Base-by-base conservation (phyloP, 1,284 basidiomycete genomes). In the Cystobasidiaceae sp. region DNA sequence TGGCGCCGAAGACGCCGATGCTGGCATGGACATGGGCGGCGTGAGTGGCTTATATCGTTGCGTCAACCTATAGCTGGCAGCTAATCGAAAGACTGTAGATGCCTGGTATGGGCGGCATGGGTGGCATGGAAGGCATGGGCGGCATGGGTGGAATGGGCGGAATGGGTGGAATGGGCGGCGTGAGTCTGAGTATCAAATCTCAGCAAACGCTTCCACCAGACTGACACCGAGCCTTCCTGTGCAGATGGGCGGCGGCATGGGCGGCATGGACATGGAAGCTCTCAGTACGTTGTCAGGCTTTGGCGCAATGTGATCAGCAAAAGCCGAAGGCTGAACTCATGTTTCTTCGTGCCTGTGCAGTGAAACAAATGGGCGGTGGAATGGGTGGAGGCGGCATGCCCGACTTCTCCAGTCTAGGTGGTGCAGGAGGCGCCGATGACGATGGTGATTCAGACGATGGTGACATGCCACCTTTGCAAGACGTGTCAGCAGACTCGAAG, bases 371-470 rank as follows among this genome's bases (percentile, higher is more conserved):
- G 61, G 61, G 61, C 39, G 71, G 70, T 27, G 66, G 66, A 21
- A n/a, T n/a, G n/a, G 70, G 62, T 44, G 68, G 49, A 11, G 71
- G 66, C 39, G 72, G 71, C 41, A 67, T 69, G 64, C 69, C 69
- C 25, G 71, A 71, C 57, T 56, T 73, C 23, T 56, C 62, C 62
- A 15, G 69, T 34, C 65, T 69, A 44, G 68, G 71, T 44, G 72
- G 67, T 25, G 68, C 52, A 2, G 71, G 70, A 15, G 73, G 69
- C 39, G 73, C 69, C 37, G 70, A 70, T 17, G 73, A 72, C 21
- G 74, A 73, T 9, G 73, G 71, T 2, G 73, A 59, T 34, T n/a
- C n/a, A n/a, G 72, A 67, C 30, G 64, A 28, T 23, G 69, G 30
- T 27, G 58, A 43, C n/a, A 32, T 48, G 30, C 51, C 51, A 25